phyloP scores from a whole-genome alignment of 179 eudicot genomes.

The Dionaea muscipula region DNA sequence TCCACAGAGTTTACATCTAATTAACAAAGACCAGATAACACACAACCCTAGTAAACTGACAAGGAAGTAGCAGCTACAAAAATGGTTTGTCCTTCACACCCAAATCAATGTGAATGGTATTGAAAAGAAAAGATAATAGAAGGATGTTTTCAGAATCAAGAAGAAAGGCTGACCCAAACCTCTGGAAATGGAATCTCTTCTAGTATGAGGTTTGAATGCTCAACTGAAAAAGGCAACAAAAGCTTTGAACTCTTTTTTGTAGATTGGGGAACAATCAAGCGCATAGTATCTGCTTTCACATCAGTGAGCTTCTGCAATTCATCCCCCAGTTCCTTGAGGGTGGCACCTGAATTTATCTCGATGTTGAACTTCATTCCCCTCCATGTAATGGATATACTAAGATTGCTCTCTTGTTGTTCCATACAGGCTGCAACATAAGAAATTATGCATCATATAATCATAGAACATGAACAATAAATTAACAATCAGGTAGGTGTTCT shows the following conservation, averaged over 20 bases:
- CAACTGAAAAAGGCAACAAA: constrained; percentile 59
- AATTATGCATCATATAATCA: no score
- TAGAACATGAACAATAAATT: no score
- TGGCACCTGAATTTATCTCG: constrained; percentile 38
- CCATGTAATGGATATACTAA: constrained; percentile 42
- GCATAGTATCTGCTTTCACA: constrained; percentile 56
- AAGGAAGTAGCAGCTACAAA: no score
- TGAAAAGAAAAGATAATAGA: no score
- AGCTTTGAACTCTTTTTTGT: constrained; percentile 37
- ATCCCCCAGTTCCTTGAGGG: constrained; percentile 51
- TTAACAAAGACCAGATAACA: no score
- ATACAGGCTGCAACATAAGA: constrained; percentile 29
- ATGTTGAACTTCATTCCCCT: constrained; percentile 48
- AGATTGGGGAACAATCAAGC: constrained; percentile 57
- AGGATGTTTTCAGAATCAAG: background rate
- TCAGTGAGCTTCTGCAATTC: constrained; percentile 49
- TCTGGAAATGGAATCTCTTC: constrained; percentile 35
- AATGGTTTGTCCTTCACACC: no score
- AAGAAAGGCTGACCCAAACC: constrained; percentile 24
- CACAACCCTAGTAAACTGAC: no score
- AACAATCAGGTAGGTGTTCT: no score
- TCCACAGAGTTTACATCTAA: no score
- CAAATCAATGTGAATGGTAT: no score
- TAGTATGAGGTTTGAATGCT: constrained; percentile 41
- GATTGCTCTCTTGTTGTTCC: constrained; percentile 28